Percentiles rank a stretch among this genome's conserved stretches.
Conservation (phyloP, 352 stramenopile genomes). For the Phytophthora tubulina region DNA sequence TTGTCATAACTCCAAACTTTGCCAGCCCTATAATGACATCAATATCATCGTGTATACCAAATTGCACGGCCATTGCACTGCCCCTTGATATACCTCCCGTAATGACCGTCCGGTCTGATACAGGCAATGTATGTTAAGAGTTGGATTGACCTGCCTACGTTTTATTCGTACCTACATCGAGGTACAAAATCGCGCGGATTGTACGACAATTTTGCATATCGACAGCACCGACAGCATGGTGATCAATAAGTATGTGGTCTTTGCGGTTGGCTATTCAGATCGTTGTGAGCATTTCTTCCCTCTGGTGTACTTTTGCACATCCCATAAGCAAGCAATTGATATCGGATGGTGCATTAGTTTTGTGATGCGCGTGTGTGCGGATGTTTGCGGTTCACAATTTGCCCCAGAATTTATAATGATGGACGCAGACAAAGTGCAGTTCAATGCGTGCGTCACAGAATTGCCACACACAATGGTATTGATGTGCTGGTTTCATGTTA, state of each 20-base stretch:
- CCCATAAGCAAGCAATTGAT: slow-evolving; percentile 8
- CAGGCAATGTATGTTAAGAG: background rate
- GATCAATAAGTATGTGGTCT: slow-evolving; percentile 8
- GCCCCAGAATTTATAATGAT: slow-evolving; percentile 15
- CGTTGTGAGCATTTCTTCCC: background rate
- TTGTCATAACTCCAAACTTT: too few species aligned
- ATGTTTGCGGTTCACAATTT: background rate
- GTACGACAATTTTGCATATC: slow-evolving; percentile 3
- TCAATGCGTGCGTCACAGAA: slow-evolving; percentile 3
- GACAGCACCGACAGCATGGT: slow-evolving; percentile 9
- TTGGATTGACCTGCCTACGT: slow-evolving; percentile 1
- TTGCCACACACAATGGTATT: background rate
- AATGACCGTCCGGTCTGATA: too few species aligned
- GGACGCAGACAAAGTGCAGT: slow-evolving; percentile 11
- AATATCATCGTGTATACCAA: too few species aligned
- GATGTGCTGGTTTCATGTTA: slow-evolving; percentile 19
- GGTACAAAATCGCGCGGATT: background rate
- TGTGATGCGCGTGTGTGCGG: too few species aligned
- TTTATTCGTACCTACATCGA: slow-evolving; percentile 1
- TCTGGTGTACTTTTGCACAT: slow-evolving; percentile 10
- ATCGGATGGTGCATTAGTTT: slow-evolving; percentile 12
- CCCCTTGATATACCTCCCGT: too few species aligned
- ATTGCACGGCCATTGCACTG: too few species aligned
- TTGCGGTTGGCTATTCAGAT: slow-evolving; percentile 11
- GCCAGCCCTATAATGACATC: too few species aligned